A percentile compares a stretch with the other conserved stretches of the same genome.
phyloP scores from a whole-genome alignment of 192 early-diverging fungal genomes.

The Allomyces arbusculus region DNA sequence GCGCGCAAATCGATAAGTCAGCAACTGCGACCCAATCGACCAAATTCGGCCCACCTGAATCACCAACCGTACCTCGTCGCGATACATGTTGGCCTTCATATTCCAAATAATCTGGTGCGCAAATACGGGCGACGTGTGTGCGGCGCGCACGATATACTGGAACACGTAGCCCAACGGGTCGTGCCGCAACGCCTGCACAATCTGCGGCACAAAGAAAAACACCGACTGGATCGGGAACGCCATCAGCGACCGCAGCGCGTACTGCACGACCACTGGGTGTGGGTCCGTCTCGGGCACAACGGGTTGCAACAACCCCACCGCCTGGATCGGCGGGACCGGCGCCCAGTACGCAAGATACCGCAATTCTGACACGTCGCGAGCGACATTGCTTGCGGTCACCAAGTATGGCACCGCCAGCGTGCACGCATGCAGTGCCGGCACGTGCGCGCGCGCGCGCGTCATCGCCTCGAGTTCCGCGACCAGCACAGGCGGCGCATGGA shows the following conservation, averaged over 20 bases:
- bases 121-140: conserved; percentile 82
- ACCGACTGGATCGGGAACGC: conserved; percentile 78
- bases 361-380: neutral
- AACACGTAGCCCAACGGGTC: conserved; percentile 86
- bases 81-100: conserved; percentile 97
- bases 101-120: conserved; percentile 99
- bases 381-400: conserved; percentile 11
- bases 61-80: conserved; percentile 28
- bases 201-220: conserved; percentile 97
- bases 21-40: no score
- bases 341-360: conserved; percentile 70
- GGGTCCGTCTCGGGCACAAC: conserved; percentile 3
- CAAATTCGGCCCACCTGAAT: no score
- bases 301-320: conserved; percentile 16
- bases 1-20: no score
- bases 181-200: conserved; percentile 84
- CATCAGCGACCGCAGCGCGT: conserved; percentile 76
- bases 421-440: conserved; percentile 5
- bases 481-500: conserved; percentile 5
- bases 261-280: conserved; percentile 85
- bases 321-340: conserved; percentile 68
- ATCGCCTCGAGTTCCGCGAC: conserved; percentile 12
- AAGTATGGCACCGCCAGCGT: conserved; percentile 6
- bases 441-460: conserved; percentile 10
- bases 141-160: conserved; percentile 82